Evolutionary conservation across 2,329 filamentous ascomycete species (phyloP), one percentile per base, ranked within the genome.

Genomic region (Exophiala lecanii-corni): DNA sequence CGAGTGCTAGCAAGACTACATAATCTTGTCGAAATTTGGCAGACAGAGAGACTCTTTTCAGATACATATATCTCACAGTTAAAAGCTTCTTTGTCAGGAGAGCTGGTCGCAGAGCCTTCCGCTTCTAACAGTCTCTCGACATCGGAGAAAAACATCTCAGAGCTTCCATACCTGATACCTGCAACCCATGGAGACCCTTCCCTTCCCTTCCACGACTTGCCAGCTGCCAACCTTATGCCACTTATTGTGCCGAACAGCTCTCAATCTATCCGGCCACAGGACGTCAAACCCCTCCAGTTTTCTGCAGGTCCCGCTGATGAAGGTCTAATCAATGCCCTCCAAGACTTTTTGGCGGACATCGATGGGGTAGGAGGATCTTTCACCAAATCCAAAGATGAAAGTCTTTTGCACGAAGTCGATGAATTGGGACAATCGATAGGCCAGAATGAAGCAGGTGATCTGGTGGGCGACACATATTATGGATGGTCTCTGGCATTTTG

Each of bases 401-500:
- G 72, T 10, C 64, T 69, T 2, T 59, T 71, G 4, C 64, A 72
- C n/a, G 81, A 87, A 51, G 67, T 91, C n/a, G 83, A 87, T 57
- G 80, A 83, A 51, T 71, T 92, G 45, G 88, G 87, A 9, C 83
- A 92, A 59, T 66, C 74, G 12, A 69, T 87, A 39, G 67, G 81
- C 13, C 62, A 78, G 2, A 80, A 88, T 54, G 78, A 82, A 53
- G 83, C 78, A 0, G 81, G 81, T 0, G 78, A 84, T 2, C 60
- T 81, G 5, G 72, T 74, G 5, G 82, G 81, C 1, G 81, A 86
- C 50, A 86, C 84, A 1, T 94, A 94, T 62, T 94, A 94, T 59
- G 89, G 88, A 48, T 94, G 89, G 89, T 91, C 87, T 4, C 75
- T 78, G 28, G 70, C 71, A 1, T 92, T 94, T 55, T 94, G 86